These are phyloP conservation scores for Nemania serpens DNA, from an alignment of 2,329 filamentous ascomycete species.

Conservation along the genomic window DNA sequence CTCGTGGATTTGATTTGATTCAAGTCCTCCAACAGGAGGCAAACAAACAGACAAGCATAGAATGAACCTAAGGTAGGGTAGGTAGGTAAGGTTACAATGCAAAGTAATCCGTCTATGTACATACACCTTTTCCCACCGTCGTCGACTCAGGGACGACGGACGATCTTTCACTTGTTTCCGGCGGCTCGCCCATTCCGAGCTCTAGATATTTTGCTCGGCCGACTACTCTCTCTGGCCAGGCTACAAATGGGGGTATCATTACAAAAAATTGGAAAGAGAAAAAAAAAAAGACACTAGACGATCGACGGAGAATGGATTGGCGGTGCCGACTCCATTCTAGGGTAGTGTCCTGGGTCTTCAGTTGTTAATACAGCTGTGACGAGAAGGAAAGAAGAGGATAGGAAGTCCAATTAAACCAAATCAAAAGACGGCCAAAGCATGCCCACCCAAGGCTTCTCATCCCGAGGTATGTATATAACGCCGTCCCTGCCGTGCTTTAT, in stretches of 20 bases:
- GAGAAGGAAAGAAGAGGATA: slow-evolving; percentile 14
- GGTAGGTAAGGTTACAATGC: slow-evolving; percentile 15
- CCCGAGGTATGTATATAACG: slow-evolving; percentile 20
- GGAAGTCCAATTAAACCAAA: slow-evolving; percentile 13
- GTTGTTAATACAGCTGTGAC: slow-evolving; percentile 23
- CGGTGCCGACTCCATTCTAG: slow-evolving; percentile 20
- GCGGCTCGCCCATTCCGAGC: slow-evolving; percentile 5
- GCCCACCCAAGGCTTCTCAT: slow-evolving; percentile 12
- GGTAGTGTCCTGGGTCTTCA: slow-evolving; percentile 20
- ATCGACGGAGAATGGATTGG: slow-evolving; percentile 3
- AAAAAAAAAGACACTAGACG: slow-evolving; percentile 15
- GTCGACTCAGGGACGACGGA: neutral
- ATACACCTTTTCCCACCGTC: slow-evolving; percentile 3
- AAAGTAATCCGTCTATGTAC: slow-evolving; percentile 24
- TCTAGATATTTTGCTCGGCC: slow-evolving; percentile 12
- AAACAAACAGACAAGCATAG: no score
- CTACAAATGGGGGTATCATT: slow-evolving; percentile 19
- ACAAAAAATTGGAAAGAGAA: neutral
- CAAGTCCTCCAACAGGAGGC: slow-evolving; percentile 7
- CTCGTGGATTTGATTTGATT: no score
- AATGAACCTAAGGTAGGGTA: no score
- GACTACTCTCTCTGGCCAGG: slow-evolving; percentile 4
- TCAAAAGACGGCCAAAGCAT: slow-evolving; percentile 11
- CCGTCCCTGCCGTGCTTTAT: slow-evolving; percentile 26
- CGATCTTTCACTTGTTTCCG: neutral